phyloP scores from a whole-genome alignment of 768 basidiomycete genomes.

The Lactarius indigo region DNA sequence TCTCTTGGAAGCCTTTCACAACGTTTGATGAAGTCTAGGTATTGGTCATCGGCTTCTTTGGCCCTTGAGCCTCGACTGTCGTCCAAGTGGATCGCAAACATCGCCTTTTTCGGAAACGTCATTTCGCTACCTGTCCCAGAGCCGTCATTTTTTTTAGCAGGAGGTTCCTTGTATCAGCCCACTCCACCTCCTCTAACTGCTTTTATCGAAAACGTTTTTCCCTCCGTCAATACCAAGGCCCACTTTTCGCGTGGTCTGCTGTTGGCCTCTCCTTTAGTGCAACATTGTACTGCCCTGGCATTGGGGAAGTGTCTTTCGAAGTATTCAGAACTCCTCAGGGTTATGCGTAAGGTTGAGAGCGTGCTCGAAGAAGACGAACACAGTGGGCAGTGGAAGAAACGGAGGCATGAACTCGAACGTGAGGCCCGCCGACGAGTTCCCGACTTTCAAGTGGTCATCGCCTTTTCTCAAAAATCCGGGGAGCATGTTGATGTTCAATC shows the following conservation, averaged over 20 bases:
- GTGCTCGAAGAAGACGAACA: conserved; percentile 59
- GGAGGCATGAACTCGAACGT: conserved; percentile 64
- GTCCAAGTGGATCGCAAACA: conserved; percentile 88
- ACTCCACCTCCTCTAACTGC: conserved; percentile 68
- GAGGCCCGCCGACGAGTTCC: conserved; percentile 77
- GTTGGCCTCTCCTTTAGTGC: conserved; percentile 68
- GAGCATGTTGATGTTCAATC: neutral
- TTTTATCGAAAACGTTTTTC: conserved; percentile 78
- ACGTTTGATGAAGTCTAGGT: conserved; percentile 42
- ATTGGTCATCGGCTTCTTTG: conserved; percentile 64
- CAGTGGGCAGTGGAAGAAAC: conserved; percentile 69
- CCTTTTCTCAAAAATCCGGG: conserved; percentile 56
- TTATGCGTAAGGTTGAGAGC: conserved; percentile 46
- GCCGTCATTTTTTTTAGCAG: conserved; percentile 54
- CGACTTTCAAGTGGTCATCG: conserved; percentile 82
- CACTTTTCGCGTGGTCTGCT: conserved; percentile 83
- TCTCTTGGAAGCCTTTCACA: neutral
- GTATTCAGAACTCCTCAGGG: conserved; percentile 49
- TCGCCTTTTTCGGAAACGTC: conserved; percentile 75
- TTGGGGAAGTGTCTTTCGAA: conserved; percentile 76
- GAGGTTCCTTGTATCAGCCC: conserved; percentile 52
- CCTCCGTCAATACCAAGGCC: conserved; percentile 62
- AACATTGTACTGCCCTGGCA: conserved; percentile 78
- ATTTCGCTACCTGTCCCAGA: conserved; percentile 73
- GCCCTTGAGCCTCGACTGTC: conserved; percentile 85